A percentile compares a stretch with the other conserved stretches of the same genome.
These are phyloP conservation scores for Zymoseptoria passerinii DNA, from an alignment of 2,329 filamentous ascomycete genomes.

Conservation along the genomic window DNA sequence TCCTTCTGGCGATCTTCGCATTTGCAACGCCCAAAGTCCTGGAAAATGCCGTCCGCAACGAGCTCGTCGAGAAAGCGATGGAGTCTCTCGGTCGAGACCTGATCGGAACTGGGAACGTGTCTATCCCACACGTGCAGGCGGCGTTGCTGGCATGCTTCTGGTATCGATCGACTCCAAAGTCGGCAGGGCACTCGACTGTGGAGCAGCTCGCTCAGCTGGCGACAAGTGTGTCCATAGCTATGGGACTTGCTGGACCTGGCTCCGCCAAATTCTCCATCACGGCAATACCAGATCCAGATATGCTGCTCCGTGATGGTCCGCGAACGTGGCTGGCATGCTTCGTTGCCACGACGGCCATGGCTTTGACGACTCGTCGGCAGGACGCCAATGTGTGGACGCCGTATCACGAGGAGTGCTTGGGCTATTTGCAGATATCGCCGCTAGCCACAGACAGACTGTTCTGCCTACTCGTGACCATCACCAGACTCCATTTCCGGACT, in stretches of 20 bases:
- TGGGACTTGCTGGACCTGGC: conserved; percentile 53
- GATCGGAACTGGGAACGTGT: conserved; percentile 56
- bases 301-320: conserved; percentile 2
- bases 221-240: conserved; percentile 68
- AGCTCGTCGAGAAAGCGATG: conserved; percentile 6
- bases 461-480: conserved; percentile 11
- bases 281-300: conserved; percentile 2
- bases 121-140: conserved; percentile 69
- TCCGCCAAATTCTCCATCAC: background rate
- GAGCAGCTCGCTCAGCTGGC: conserved; percentile 75
- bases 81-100: conserved; percentile 2
- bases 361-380: conserved; percentile 10
- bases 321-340: conserved; percentile 18
- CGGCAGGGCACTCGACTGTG: conserved; percentile 63
- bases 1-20: conserved; percentile 5
- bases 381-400: conserved; percentile 14
- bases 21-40: conserved; percentile 5
- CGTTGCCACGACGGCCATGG: conserved; percentile 8
- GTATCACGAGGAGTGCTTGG: conserved; percentile 13
- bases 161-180: conserved; percentile 68
- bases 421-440: conserved; percentile 1
- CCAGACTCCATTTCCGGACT: conserved; percentile 9
- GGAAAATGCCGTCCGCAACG: background rate
- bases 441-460: conserved; percentile 6
- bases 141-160: conserved; percentile 64